A percentile compares a stretch with the other conserved stretches of the same genome.
Evolutionary conservation across 2,329 filamentous ascomycete species (phyloP).

Genomic region (Aspergillus pseudotamarii): DNA sequence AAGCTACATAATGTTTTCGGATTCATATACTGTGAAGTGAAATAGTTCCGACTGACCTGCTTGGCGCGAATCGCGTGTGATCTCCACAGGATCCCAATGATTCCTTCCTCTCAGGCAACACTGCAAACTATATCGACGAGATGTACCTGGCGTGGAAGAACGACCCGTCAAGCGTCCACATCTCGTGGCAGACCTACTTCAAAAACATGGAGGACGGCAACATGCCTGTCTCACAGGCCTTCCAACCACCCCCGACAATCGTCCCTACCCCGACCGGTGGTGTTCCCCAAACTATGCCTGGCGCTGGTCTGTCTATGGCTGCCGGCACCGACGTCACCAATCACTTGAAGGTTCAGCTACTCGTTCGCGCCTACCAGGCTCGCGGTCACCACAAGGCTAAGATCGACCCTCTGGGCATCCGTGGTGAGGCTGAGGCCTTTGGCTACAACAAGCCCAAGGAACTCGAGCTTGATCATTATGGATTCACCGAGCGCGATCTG

Average conservation of each 20-base stretch:
- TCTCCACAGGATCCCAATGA: constrained; percentile 75
- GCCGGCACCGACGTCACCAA: constrained; percentile 85
- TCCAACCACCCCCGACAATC: constrained; percentile 91
- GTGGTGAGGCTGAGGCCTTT: constrained; percentile 80
- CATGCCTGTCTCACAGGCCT: constrained; percentile 96
- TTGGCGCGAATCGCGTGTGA: constrained; percentile 12
- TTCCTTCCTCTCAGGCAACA: constrained; percentile 94
- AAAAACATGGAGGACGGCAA: constrained; percentile 98
- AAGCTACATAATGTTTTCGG: constrained; percentile 34
- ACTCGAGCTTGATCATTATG: constrained; percentile 88
- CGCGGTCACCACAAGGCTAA: constrained; percentile 98
- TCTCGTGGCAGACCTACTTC: constrained; percentile 99
- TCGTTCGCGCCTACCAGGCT: constrained; percentile 96
- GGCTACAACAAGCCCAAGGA: constrained; percentile 89
- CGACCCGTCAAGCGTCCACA: constrained; percentile 89
- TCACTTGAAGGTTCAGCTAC: constrained; percentile 95
- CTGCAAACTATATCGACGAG: constrained; percentile 98
- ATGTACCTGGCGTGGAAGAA: constrained; percentile 99
- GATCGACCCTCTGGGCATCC: constrained; percentile 93
- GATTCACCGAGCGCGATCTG: constrained; percentile 91
- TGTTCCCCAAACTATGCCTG: constrained; percentile 72
- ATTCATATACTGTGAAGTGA: background rate
- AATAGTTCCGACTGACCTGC: constrained; percentile 19
- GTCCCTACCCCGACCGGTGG: constrained; percentile 80
- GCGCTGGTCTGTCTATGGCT: constrained; percentile 65